A percentile compares a stretch with the other conserved stretches of the same genome.
Conservation (phyloP, 2,329 filamentous ascomycete genomes). For the Aureobasidium sp. region DNA sequence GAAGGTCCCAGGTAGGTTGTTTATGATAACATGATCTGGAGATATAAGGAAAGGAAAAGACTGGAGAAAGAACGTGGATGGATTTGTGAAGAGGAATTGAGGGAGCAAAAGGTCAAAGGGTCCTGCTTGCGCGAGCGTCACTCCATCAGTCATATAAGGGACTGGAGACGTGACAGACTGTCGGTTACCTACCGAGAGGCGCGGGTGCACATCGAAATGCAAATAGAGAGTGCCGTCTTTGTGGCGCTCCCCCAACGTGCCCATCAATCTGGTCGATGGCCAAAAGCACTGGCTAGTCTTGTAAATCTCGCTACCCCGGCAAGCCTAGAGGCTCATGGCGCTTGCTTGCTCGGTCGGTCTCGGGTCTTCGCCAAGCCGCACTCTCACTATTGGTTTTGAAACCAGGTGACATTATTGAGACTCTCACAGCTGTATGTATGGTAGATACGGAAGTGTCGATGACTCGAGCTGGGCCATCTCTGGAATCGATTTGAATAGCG, state of each 20-base stretch:
- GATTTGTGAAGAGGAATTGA: background rate
- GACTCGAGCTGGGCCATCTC: background rate
- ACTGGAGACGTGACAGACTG: background rate
- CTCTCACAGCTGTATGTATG: background rate
- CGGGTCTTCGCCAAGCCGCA: background rate
- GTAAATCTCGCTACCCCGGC: conserved; percentile 7
- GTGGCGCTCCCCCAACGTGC: background rate
- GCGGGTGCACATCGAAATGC: conserved; percentile 4
- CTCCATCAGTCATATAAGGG: background rate
- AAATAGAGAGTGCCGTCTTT: conserved; percentile 3
- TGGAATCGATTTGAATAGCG: background rate
- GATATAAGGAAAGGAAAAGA: background rate
- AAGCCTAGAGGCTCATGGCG: background rate
- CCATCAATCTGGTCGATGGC: background rate
- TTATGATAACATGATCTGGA: background rate
- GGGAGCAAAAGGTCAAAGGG: background rate
- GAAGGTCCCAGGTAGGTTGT: background rate
- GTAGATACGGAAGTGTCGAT: background rate
- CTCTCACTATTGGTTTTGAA: background rate
- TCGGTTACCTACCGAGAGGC: background rate
- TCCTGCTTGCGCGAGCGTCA: background rate
- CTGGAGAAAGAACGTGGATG: background rate
- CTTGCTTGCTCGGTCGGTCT: background rate
- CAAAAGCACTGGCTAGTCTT: background rate
- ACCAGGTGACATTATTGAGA: background rate